These are phyloP conservation scores for Mortierella sp. DNA, from an alignment of 371 early-diverging fungal genomes.

Conservation along the genomic window DNA sequence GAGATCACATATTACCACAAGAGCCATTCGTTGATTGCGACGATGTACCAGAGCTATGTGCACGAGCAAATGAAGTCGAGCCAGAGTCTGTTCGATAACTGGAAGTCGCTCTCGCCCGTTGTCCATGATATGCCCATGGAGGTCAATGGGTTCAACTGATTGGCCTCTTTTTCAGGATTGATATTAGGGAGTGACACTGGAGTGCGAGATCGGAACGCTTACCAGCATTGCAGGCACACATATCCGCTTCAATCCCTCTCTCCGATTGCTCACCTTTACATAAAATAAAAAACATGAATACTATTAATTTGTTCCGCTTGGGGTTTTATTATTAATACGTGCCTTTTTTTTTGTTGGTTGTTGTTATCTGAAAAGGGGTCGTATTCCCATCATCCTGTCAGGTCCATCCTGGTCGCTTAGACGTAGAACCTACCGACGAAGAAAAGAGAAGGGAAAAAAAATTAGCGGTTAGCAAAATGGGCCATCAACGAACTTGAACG, in stretches of 20 bases:
- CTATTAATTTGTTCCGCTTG: no score
- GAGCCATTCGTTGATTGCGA: conserved; percentile 66
- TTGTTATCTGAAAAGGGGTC: not conserved
- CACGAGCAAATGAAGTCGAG: conserved; percentile 69
- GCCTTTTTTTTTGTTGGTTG: not conserved
- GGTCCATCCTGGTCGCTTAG: not conserved
- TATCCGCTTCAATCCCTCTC: no score
- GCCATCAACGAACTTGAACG: not conserved
- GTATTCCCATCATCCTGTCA: no score
- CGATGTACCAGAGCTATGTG: conserved; percentile 74
- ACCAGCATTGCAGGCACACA: no score
- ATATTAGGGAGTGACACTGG: no score
- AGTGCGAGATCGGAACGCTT: no score
- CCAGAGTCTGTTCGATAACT: conserved; percentile 67
- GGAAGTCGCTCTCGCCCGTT: conserved; percentile 70
- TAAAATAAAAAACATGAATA: no score
- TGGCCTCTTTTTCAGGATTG: not conserved
- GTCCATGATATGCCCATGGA: conserved; percentile 60
- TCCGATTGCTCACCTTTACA: no score
- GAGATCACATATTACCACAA: conserved; percentile 60
- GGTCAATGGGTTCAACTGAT: conserved; percentile 56
- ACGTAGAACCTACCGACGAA: conserved; percentile 19
- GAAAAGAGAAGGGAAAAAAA: not conserved
- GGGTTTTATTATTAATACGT: no score
- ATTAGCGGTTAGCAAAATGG: not conserved